These are phyloP conservation scores for Nelumbo lutea DNA, from an alignment of 164 flowering plant genomes.

Conservation along the genomic window DNA sequence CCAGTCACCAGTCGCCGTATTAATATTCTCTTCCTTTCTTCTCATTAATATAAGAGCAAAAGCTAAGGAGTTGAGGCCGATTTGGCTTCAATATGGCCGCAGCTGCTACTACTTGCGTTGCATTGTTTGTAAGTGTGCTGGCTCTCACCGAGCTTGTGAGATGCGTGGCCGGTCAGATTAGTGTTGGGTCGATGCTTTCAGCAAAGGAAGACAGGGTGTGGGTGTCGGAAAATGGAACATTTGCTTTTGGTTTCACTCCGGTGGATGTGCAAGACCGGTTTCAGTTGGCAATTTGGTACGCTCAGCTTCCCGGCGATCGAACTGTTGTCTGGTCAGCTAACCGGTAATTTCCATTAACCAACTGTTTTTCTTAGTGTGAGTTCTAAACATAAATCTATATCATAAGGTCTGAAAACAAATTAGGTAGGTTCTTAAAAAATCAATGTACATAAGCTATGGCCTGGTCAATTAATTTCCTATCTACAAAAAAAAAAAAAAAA, in stretches of 20 bases:
- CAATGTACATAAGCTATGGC: no score
- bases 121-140: slow-evolving; percentile 4
- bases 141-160: slow-evolving; percentile 3
- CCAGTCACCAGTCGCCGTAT: background rate
- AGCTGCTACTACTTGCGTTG: slow-evolving; percentile 9
- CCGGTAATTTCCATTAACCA: slow-evolving; percentile 35
- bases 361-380: background rate
- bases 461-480: no score
- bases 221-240: slow-evolving; percentile 73
- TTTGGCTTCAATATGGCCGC: background rate
- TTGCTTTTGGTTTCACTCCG: slow-evolving; percentile 71
- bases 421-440: no score
- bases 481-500: no score
- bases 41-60: background rate
- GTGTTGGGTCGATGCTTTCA: slow-evolving; percentile 48
- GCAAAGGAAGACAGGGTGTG: slow-evolving; percentile 44
- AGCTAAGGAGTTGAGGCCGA: no score
- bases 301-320: slow-evolving; percentile 67
- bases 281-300: slow-evolving; percentile 67
- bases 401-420: no score
- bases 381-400: no score
- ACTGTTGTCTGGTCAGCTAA: slow-evolving; percentile 76
- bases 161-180: slow-evolving; percentile 23
- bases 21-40: slow-evolving; percentile 6
- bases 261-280: slow-evolving; percentile 25